Evolutionary conservation across 169 alveolate species (phyloP), one percentile per base, ranked within the genome.

Genomic region (Eimeria acervulina): DNA sequence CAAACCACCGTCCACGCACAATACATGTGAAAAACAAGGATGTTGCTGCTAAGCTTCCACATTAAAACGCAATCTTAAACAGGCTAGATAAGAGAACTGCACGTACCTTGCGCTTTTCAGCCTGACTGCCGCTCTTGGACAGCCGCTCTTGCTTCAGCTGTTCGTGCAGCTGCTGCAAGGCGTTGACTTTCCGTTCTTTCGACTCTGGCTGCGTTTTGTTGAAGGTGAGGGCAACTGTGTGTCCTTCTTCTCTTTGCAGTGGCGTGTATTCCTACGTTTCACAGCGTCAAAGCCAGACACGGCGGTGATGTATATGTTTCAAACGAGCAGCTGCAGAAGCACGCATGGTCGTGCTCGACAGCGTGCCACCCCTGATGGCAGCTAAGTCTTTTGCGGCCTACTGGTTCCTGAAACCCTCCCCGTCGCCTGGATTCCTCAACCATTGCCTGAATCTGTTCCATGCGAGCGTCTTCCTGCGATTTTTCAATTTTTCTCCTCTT

Each of bases 391-490:
- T 78, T 7, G 51, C n/a, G 42, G 83, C 95, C 10, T 66, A 95
- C 97, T 4, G 95, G 59, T 21, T 95, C 8, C 70, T 51, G 36
- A 38, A 47, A 95, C 1, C 36, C 92, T 36, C 97, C 97, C 13
- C 89, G 87, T 5, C 31, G 55, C 31, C 59, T 59, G 38, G 95
- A 95, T 28, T 95, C 95, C 55, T 95, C 97, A 40, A 95, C 95
- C 42, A 95, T 59, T 38, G 72, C 93, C 63, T 95, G 81, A 26
- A 95, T 68, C 13, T 68, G 95, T 36, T 81, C 81, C 74, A 51
- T 94, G 51, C 93, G 84, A 10, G 95, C 95, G 40, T 95, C 97
- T 83, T 95, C 97, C 66, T 70, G 93, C 21, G 92, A 55, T 44
- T 72, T 61, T 70, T 95, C 97, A 42, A 70, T 72, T 63, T 95